phyloP scores from a whole-genome alignment of 2,329 filamentous ascomycete species.

The Clonostachys solani region DNA sequence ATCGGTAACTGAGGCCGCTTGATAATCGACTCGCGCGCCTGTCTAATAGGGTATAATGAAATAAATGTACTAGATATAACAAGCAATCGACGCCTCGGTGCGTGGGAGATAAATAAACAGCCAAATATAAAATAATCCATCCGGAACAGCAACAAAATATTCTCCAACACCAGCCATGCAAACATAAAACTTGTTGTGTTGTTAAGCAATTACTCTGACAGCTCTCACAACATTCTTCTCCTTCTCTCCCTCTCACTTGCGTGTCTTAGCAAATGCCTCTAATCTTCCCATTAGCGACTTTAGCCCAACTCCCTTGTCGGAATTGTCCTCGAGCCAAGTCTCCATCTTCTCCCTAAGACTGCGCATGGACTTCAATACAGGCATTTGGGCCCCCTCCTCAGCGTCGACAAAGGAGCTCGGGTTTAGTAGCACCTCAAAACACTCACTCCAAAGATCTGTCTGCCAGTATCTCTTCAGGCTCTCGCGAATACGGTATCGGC shows the following conservation, averaged over 20 bases:
- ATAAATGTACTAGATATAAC: neutral
- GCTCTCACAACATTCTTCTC: no score
- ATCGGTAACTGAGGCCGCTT: no score
- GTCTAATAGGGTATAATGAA: no score
- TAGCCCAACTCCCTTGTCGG: conserved; percentile 74
- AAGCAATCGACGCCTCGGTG: neutral
- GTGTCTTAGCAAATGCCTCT: conserved; percentile 40
- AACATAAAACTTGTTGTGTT: no score
- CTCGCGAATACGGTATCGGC: conserved; percentile 78
- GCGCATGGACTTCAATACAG: conserved; percentile 67
- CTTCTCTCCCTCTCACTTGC: conserved; percentile 12
- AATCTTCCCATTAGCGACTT: conserved; percentile 65
- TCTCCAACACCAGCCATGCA: no score
- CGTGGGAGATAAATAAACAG: neutral
- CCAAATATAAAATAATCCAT: neutral
- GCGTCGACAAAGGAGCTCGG: conserved; percentile 61
- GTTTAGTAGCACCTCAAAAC: conserved; percentile 85
- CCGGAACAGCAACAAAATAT: neutral
- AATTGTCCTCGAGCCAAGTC: conserved; percentile 72
- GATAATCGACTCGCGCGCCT: no score
- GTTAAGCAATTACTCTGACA: no score
- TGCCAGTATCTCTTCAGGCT: conserved; percentile 95
- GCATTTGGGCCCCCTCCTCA: conserved; percentile 67
- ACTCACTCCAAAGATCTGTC: conserved; percentile 79
- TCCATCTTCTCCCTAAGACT: conserved; percentile 76